These are phyloP conservation scores for Taphrina wiesneri DNA, from an alignment of 1,139 yeast species.

Conservation along the genomic window DNA sequence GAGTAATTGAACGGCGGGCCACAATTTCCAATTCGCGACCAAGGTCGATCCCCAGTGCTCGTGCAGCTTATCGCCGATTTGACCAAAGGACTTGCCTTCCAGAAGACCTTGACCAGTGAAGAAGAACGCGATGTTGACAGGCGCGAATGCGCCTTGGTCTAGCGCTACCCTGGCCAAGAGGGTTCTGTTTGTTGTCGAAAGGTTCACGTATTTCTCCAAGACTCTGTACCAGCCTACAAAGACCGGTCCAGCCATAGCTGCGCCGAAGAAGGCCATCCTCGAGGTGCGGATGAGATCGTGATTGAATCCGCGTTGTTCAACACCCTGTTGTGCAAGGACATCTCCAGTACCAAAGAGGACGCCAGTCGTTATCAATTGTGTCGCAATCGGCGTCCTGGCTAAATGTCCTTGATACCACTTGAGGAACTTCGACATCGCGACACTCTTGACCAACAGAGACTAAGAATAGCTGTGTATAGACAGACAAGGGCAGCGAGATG, in stretches of 20 bases:
- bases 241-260: constrained; percentile 72
- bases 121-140: constrained; percentile 68
- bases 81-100: constrained; percentile 53
- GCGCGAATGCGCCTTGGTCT: constrained; percentile 79
- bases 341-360: constrained; percentile 74
- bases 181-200: constrained; percentile 14
- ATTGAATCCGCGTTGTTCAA: constrained; percentile 41
- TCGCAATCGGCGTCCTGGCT: constrained; percentile 42
- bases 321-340: constrained; percentile 62
- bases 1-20: constrained; percentile 78
- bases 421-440: constrained; percentile 34
- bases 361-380: constrained; percentile 43
- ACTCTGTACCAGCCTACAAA: constrained; percentile 46
- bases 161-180: constrained; percentile 30
- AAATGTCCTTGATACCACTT: constrained; percentile 39
- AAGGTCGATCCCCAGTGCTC: constrained; percentile 38
- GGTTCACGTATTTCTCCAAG: constrained; percentile 21
- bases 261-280: constrained; percentile 72
- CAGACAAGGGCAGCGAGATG: no score
- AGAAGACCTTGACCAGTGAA: constrained; percentile 65
- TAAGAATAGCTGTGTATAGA: no score
- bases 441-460: background rate
- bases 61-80: constrained; percentile 41
- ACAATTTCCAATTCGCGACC: constrained; percentile 67
- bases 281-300: constrained; percentile 52